Base-by-base conservation (phyloP, 139 green algal species). In the Volvox africanus region DNA sequence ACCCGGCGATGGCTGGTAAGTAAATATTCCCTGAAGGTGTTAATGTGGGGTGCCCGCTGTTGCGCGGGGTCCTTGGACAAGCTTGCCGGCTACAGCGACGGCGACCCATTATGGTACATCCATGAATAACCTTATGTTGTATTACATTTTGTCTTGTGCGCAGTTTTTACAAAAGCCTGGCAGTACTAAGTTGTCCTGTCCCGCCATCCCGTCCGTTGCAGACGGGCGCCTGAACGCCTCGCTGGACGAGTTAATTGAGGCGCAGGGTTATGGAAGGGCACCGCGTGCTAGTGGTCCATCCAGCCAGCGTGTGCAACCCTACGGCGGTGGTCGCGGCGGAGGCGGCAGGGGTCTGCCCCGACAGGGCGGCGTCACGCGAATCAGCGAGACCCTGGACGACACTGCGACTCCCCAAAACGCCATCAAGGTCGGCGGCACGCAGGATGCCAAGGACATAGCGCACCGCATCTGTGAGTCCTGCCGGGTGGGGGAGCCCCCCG, bases 361-460 rank as follows among this genome's bases (percentile, higher is more conserved):
- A n/a, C 86, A 30, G 0, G 6, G 33, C 16, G 62, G 82, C 9
- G 33, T 14, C 20, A 28, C 24, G 20, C 86, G 86, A 6, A 90
- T 90, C 86, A 90, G 86, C 86, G 86, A 90, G 50, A 83, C 50
- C 21, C 50, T 90, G 26, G 86, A 90, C 30, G 86, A 90, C 86
- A 90, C 73, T 11, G 89, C 87, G 0, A 84, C 83, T 20, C 89
- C 89, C 0, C 37, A 86, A 0, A 93, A 93, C 71, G 88, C 88
- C 77, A 80, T 92, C 44, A 92, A 94, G 62, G 88, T 94, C 20
- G 88, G 87, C n/a, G 76, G 65, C 3, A 86, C 62, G 21, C 88
- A 88, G 61, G 92, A 94, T 37, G 85, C 88, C 5, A 84, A 91
- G 75, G 92, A 94, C 37, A 79, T 94, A 30, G 92, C 92, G 13